Conservation (phyloP, 768 basidiomycete genomes). For the Phylloporus scabripes region DNA sequence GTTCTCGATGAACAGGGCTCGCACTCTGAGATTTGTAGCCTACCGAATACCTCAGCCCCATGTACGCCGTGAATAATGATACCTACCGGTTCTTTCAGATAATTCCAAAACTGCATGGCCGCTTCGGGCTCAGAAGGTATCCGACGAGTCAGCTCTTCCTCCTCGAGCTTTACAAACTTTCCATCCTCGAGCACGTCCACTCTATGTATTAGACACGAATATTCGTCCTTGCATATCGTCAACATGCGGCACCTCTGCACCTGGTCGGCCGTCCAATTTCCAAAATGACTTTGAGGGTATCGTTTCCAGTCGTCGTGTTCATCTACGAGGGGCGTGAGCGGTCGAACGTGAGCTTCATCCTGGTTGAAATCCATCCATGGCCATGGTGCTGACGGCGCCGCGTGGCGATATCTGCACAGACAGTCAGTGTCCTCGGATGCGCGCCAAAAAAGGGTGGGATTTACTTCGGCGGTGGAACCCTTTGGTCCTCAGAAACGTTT, state of each 20-base stretch:
- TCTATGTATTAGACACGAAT: slow-evolving; percentile 17
- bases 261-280: slow-evolving; percentile 51
- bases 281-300: slow-evolving; percentile 50
- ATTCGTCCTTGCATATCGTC: slow-evolving; percentile 12
- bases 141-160: background rate
- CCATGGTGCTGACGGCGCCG: slow-evolving; percentile 37
- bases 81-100: slow-evolving; percentile 25
- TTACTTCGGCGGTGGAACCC: slow-evolving; percentile 26
- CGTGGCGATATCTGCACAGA: slow-evolving; percentile 31
- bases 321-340: background rate
- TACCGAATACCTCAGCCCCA: slow-evolving; percentile 7
- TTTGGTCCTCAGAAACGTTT: slow-evolving; percentile 3
- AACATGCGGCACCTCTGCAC: slow-evolving; percentile 33
- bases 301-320: slow-evolving; percentile 22
- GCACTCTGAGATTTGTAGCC: slow-evolving; percentile 24
- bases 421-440: slow-evolving; percentile 13
- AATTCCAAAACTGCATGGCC: slow-evolving; percentile 24
- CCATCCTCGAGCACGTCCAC: slow-evolving; percentile 18
- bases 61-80: background rate
- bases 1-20: slow-evolving; percentile 35
- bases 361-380: slow-evolving; percentile 37
- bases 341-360: slow-evolving; percentile 14
- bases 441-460: background rate
- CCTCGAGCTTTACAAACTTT: slow-evolving; percentile 12
- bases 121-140: slow-evolving; percentile 13